These are phyloP conservation scores for Eimeria brunetti DNA, from an alignment of 169 alveolate genomes.

Conservation along the genomic window DNA sequence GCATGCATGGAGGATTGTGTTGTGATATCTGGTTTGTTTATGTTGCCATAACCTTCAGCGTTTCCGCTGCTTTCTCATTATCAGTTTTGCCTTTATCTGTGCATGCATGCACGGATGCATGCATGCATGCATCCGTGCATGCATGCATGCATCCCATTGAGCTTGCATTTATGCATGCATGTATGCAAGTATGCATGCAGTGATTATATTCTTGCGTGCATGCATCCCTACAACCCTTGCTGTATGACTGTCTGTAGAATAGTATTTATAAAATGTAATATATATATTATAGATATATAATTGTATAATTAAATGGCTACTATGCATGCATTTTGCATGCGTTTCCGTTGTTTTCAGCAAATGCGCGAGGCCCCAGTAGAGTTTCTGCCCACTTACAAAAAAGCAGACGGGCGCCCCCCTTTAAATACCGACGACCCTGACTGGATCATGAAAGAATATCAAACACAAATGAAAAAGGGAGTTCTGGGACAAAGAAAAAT, in stretches of 20 bases:
- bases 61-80: neutral
- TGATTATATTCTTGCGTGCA: no score
- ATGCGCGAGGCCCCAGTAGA: conserved; percentile 87
- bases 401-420: conserved; percentile 88
- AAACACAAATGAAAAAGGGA: conserved; percentile 85
- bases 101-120: neutral
- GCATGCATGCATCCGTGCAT: neutral
- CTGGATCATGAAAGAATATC: conserved; percentile 89
- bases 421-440: conserved; percentile 81
- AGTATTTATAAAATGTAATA: no score
- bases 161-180: conserved; percentile 4
- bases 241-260: no score
- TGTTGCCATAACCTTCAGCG: no score
- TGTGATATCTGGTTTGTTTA: neutral
- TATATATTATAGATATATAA: no score
- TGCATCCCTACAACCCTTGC: no score
- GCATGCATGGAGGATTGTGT: neutral
- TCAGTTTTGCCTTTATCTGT: neutral
- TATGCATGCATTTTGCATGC: conserved; percentile 8
- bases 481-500: conserved; percentile 56
- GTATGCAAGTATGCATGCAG: no score
- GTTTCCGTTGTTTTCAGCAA: conserved; percentile 75
- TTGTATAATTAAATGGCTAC: no score
- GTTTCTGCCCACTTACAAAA: conserved; percentile 91
- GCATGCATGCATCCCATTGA: neutral